phyloP scores from a whole-genome alignment of 140 eudicot genomes.

The Ambrosia hybrid region DNA sequence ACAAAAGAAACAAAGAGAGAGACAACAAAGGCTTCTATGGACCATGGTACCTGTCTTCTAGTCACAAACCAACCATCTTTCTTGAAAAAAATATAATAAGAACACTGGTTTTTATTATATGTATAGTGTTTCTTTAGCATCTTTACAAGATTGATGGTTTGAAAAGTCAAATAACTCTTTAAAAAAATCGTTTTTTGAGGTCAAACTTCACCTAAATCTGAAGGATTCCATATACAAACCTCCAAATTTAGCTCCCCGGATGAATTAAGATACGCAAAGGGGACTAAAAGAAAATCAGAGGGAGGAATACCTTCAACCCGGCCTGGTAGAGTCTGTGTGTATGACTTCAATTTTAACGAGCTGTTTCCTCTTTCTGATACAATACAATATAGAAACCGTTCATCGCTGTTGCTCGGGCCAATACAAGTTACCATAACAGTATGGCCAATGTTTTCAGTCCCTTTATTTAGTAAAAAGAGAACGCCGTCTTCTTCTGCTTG shows the following conservation, averaged over 20 bases:
- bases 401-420: constrained; percentile 55
- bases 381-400: constrained; percentile 53
- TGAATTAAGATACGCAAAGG: constrained; percentile 48
- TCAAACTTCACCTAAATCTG: constrained; percentile 49
- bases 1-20: not conserved
- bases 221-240: constrained; percentile 68
- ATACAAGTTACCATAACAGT: constrained; percentile 62
- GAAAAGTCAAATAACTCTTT: not conserved
- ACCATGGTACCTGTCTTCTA: constrained; percentile 19
- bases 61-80: constrained; percentile 29
- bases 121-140: constrained; percentile 15
- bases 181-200: constrained; percentile 17
- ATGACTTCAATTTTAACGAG: constrained; percentile 60
- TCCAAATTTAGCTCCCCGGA: constrained; percentile 61
- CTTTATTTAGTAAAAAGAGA: constrained; percentile 65
- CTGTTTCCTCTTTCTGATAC: constrained; percentile 65
- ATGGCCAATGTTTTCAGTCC: constrained; percentile 67
- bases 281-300: constrained; percentile 65
- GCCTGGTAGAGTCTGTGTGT: constrained; percentile 55
- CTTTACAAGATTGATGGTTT: constrained; percentile 17
- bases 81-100: not conserved
- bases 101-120: not conserved
- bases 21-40: constrained; percentile 7
- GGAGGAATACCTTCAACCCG: constrained; percentile 63
- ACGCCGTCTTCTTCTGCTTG: constrained; percentile 78